Percentiles rank a stretch among this genome's conserved stretches.
These are phyloP conservation scores for Lonicera japonica DNA, from an alignment of 129 eudicot genomes.

Conservation along the genomic window DNA sequence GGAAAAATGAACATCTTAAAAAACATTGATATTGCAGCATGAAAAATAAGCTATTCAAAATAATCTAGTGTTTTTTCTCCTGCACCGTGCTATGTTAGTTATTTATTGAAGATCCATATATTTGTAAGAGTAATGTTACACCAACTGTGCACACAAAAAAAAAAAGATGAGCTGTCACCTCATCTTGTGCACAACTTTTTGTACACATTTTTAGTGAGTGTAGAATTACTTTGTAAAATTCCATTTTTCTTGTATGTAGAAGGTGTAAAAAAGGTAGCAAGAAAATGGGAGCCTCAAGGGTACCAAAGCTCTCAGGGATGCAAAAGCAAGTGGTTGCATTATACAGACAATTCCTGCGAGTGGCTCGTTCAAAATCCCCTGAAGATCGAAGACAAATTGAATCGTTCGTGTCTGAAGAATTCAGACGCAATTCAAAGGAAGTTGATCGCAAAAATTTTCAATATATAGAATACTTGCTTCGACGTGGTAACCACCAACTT, in stretches of 20 bases:
- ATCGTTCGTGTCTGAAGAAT: constrained; percentile 63
- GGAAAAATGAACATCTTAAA: no score
- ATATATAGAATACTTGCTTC: constrained; percentile 72
- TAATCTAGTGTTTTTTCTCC: no score
- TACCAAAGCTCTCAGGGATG: constrained; percentile 64
- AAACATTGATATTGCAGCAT: no score
- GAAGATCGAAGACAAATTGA: constrained; percentile 71
- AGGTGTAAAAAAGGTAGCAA: constrained; percentile 9
- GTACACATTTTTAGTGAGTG: no score
- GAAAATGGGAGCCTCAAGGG: constrained; percentile 42
- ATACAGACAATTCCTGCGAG: constrained; percentile 68
- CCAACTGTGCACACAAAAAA: no score
- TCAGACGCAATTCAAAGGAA: constrained; percentile 49
- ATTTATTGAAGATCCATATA: no score
- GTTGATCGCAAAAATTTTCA: constrained; percentile 83
- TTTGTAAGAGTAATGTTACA: no score
- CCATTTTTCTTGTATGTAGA: background rate
- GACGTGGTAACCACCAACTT: constrained; percentile 77
- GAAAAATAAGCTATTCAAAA: no score
- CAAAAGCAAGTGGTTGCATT: constrained; percentile 79
- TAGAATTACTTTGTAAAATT: no score
- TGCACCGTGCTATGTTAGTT: no score
- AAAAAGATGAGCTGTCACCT: no score
- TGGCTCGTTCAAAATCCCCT: constrained; percentile 58
- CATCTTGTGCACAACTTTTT: no score